A percentile compares a stretch with the other conserved stretches of the same genome.
Evolutionary conservation across 1,284 basidiomycete species (phyloP).

Genomic region (Trichosporon sp.): DNA sequence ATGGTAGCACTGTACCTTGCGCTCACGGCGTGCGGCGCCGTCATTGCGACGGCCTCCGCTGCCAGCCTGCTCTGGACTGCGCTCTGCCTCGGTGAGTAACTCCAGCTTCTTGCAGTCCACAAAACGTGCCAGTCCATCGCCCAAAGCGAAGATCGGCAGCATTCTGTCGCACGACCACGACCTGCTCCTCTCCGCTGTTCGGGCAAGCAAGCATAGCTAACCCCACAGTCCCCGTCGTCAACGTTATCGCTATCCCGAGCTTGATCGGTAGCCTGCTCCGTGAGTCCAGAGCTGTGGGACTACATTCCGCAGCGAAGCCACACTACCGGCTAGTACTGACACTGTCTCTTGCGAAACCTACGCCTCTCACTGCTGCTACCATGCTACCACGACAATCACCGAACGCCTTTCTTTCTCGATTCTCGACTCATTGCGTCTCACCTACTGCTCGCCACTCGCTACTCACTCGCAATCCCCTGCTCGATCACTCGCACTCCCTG

Average conservation of each 20-base stretch:
- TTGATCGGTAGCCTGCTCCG: conserved; percentile 17
- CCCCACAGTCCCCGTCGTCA: conserved; percentile 22
- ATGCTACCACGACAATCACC: background rate
- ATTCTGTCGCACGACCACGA: too few relatives aligned
- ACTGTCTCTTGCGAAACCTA: background rate
- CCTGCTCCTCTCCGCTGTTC: too few relatives aligned
- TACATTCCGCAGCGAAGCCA: background rate
- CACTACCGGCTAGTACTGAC: background rate
- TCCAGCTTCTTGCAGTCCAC: background rate
- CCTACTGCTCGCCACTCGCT: background rate
- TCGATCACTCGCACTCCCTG: background rate
- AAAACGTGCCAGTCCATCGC: too few relatives aligned
- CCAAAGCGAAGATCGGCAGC: too few relatives aligned
- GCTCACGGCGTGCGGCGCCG: conserved; percentile 16
- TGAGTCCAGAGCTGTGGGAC: background rate
- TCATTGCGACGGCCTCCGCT: conserved; percentile 7
- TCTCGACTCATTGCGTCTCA: background rate
- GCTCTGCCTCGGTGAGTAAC: conserved; percentile 14
- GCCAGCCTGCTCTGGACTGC: conserved; percentile 12
- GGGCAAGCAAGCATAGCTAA: too few relatives aligned
- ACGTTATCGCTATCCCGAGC: conserved; percentile 18
- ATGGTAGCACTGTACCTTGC: conserved; percentile 12
- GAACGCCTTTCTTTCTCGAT: background rate
- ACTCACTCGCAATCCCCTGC: background rate
- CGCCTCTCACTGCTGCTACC: background rate